Base-by-base conservation (phyloP, 2,329 filamentous ascomycete species). In the Nemania sp. region DNA sequence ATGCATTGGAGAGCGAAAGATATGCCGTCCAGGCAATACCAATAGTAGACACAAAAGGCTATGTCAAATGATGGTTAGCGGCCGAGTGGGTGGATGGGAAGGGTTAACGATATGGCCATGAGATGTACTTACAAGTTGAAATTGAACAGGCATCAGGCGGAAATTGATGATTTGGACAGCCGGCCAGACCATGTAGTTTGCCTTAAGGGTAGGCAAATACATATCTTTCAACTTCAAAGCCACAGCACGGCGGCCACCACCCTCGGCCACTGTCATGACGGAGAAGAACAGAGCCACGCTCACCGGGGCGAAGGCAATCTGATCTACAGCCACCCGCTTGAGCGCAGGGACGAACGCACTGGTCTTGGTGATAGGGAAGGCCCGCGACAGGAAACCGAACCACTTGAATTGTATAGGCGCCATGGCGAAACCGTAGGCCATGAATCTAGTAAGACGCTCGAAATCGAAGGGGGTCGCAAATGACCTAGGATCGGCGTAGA, bases 21-120 rank as follows among this genome's bases (percentile, higher is more conserved):
- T 97, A 99, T 17, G 92, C 93, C 9, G 94, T 97, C 94, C 93
- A 97, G 28, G 91, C 91, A 66, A 97, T 97, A 80, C 93, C 93
- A 51, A 99, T 76, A 7, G 90, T 95, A 14, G 93, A 97, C 7
- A 97, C 93, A 69, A 99, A 97, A 1, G 93, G 93, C 92, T 96
- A 66, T 37, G 39, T 28, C 15, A 5, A 40, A 23, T 30, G 28
- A 54, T 23, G 6, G 40, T 61, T 49, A 44, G 56, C 24, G 37
- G n/a, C n/a, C n/a, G n/a, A n/a, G n/a, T n/a, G n/a, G n/a, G n/a
- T 15, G 6, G 9, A 33, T n/a, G 28, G 11, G 17, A 20, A 62
- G n/a, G 4, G 20, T 6, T 3, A 1, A 3, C 24, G 31, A 20
- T 9, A 22, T 19, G 3, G 19, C 17, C 19, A 22, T 6, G 11